Conservation (phyloP, 2,329 filamentous ascomycete species). For the Ilyonectria robusta region DNA sequence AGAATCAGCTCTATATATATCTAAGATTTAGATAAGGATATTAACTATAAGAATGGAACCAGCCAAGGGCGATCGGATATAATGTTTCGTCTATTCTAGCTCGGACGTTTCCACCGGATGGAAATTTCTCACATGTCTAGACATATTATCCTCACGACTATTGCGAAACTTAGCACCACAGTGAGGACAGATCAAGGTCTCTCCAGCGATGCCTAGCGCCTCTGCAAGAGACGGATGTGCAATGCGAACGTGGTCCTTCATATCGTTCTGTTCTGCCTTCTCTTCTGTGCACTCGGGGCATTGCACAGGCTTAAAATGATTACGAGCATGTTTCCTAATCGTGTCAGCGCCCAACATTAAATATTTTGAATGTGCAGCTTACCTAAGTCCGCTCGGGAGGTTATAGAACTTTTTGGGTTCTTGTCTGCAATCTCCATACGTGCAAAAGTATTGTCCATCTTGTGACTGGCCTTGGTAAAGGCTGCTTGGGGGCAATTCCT, state of each 20-base stretch:
- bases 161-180: not conserved
- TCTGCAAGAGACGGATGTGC: not conserved
- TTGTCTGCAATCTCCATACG: not conserved
- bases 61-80: too few species aligned
- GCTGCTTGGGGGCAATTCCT: not conserved
- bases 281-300: not conserved
- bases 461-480: not conserved
- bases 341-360: not conserved
- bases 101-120: not conserved
- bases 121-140: not conserved
- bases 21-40: too few species aligned
- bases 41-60: too few species aligned
- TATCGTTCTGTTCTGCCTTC: constrained; percentile 15
- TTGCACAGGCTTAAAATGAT: constrained; percentile 9
- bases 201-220: not conserved
- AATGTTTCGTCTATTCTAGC: not conserved
- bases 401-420: not conserved
- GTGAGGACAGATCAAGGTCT: not conserved
- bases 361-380: not conserved
- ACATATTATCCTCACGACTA: constrained; percentile 10
- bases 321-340: constrained; percentile 18
- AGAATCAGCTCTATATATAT: too few species aligned
- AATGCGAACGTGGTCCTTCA: constrained; percentile 18
- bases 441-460: constrained; percentile 6
- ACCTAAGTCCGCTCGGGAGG: constrained; percentile 6